Base-by-base conservation (phyloP, 169 alveolate species). In the Eimeria mitis region DNA sequence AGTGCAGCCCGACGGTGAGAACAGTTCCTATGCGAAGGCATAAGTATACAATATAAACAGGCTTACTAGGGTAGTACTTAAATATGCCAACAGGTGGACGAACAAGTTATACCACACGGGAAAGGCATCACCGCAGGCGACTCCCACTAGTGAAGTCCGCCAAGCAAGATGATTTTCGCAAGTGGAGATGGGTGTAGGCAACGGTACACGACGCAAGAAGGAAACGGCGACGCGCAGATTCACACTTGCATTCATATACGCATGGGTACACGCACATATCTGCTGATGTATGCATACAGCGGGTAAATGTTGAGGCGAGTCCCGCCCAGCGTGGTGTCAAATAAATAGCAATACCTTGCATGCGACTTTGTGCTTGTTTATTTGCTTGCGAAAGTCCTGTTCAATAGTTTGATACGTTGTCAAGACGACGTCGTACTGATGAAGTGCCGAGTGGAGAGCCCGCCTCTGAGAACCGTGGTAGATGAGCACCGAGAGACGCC, bases 401-500 rank as follows among this genome's bases (percentile, higher is more conserved):
- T 98, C 98, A 85, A 98, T 68, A 13, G 98, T 98, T 34, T 96
- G 98, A 87, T 97, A 97, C 2, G 98, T 97, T 71, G 98, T 98
- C 83, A 98, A 92, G 52, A 98, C 98, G 37, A 97, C 98, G 81
- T 98, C 99, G 65, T 97, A 97, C 95, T 97, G 96, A 84, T 97
- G 97, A 49, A 98, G 95, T 75, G 96, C 98, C 34, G 96, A 95
- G 81, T 81, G 87, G 42, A 97, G 97, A 89, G 94, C 90, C 84
- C 96, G 97, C 73, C 98, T 91, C 40, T 95, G 94, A 40, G 95
- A 68, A n/a, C 98, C 98, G 81, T 97, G 98, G 95, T 97, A 96
- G 52, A 97, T 84, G 76, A 95, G 96, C 28, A 97, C 97, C 49
- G 81, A 83, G 65, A 96, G 97, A 6, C 95, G 87, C 5, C 97